Evolutionary conservation across 495 filamentous ascomycete species (phyloP).

Genomic region (Hypoxylon intermedium): DNA sequence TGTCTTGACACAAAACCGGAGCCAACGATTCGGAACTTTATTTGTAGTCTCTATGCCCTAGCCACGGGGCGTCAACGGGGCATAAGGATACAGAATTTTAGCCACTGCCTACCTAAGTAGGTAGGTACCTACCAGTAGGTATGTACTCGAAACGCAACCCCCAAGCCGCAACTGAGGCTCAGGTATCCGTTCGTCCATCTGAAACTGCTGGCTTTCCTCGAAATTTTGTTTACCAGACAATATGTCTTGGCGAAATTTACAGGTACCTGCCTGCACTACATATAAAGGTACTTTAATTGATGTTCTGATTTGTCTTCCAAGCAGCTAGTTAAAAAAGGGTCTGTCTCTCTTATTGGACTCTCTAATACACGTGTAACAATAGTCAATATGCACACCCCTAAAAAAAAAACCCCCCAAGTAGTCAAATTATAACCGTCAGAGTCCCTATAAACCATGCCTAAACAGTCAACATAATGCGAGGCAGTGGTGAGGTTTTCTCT

Average conservation of each 20-base stretch:
- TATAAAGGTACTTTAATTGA: neutral
- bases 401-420: too few species aligned
- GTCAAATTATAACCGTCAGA: neutral
- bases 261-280: conserved; percentile 3
- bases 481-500: neutral
- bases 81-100: conserved; percentile 15
- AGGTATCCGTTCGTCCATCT: conserved; percentile 26
- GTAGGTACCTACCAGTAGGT: too few species aligned
- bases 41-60: conserved; percentile 11
- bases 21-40: conserved; percentile 9
- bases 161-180: conserved; percentile 31
- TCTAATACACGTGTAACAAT: neutral
- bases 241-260: conserved; percentile 10
- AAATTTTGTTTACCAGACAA: neutral
- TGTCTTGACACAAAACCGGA: conserved; percentile 12
- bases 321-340: too few species aligned
- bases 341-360: neutral
- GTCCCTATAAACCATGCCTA: neutral
- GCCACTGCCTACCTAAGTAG: too few species aligned
- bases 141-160: conserved; percentile 18
- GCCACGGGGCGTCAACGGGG: too few species aligned
- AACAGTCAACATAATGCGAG: conserved; percentile 23
- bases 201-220: conserved; percentile 28
- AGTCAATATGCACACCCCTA: neutral
- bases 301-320: neutral